Base-by-base conservation (phyloP, 176 grass and related monocot species). In the Panicum miliaceum region DNA sequence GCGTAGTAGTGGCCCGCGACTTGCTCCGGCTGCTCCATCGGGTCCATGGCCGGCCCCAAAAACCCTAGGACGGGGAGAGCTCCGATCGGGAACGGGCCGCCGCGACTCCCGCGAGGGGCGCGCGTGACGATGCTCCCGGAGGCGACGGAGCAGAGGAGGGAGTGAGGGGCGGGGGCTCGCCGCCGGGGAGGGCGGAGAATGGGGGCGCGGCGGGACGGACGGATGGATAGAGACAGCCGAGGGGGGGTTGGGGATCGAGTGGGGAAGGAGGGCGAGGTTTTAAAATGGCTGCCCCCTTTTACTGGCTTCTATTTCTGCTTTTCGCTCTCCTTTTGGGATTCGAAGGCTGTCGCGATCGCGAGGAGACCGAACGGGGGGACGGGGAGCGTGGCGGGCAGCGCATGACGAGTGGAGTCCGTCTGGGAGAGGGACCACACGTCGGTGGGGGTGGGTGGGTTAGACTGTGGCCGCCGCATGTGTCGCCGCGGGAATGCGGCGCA, bases 271-370 rank as follows among this genome's bases (percentile, higher is more conserved):
- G 76, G 68, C 58, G 20, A 81, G 88, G 62, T 85, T 89, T 89
- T 81, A 77, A 85, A 89, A 89, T 79, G 75, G 86, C 74, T 46
- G 82, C 59, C 32, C 41, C 54, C 63, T 5, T 76, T 78, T 84
- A 67, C 81, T 65, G 60, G 76, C 35, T 81, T 37, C 78, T 29
- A 63, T 71, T 53, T 47, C 63, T 81, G 48, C 79, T 66, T 58
- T 56, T 53, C 23, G 12, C 19, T 35, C 38, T 51, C 81, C 54
- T n/a, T 59, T 20, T 73, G 77, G 51, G 82, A 51, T 53, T 80
- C 76, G 82, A 60, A 66, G 70, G 70, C 19, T 57, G 38, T 63
- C 26, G 15, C 11, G 15, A 34, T 53, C 52, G 19, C 52, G 52
- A 8, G 42, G 64, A 36, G 42, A 60, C 12, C 5, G 11, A 4